Evolutionary conservation across 176 grass and related monocot genomes (phyloP).

Genomic region (Carex myosuroides): DNA sequence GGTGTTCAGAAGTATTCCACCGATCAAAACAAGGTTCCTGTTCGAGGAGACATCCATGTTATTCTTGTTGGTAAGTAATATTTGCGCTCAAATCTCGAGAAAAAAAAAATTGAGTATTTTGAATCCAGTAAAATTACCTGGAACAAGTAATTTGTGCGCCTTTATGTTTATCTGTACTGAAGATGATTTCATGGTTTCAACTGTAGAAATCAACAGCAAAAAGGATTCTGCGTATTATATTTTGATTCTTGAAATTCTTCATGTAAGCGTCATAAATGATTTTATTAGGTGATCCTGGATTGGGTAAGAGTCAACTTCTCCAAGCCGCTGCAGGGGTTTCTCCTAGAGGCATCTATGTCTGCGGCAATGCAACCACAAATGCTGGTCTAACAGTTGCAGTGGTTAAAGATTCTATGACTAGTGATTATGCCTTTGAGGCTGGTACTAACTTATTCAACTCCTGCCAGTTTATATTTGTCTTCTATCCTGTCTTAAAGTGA

Average conservation of each 20-base stretch:
- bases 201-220: not conserved
- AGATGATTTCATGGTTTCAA: not conserved
- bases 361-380: slow-evolving; percentile 88
- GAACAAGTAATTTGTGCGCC: not conserved
- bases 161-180: slow-evolving; percentile 1
- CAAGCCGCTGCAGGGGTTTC: slow-evolving; percentile 76
- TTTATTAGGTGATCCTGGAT: slow-evolving; percentile 67
- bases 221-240: not conserved
- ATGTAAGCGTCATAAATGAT: slow-evolving; percentile 1
- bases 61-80: slow-evolving; percentile 66
- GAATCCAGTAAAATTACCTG: not conserved
- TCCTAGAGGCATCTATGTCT: slow-evolving; percentile 89
- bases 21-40: slow-evolving; percentile 90
- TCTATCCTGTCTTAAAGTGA: not conserved
- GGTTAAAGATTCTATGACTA: slow-evolving; percentile 94
- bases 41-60: slow-evolving; percentile 87
- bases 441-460: slow-evolving; percentile 36
- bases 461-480: not conserved
- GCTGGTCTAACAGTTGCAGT: slow-evolving; percentile 97
- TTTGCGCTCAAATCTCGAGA: not conserved
- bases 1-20: slow-evolving; percentile 80
- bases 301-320: slow-evolving; percentile 94
- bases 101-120: not conserved
- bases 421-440: slow-evolving; percentile 96
- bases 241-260: slow-evolving; percentile 11